Evolutionary conservation across 2,329 filamentous ascomycete species (phyloP).

Genomic region (Penicillium sp.): DNA sequence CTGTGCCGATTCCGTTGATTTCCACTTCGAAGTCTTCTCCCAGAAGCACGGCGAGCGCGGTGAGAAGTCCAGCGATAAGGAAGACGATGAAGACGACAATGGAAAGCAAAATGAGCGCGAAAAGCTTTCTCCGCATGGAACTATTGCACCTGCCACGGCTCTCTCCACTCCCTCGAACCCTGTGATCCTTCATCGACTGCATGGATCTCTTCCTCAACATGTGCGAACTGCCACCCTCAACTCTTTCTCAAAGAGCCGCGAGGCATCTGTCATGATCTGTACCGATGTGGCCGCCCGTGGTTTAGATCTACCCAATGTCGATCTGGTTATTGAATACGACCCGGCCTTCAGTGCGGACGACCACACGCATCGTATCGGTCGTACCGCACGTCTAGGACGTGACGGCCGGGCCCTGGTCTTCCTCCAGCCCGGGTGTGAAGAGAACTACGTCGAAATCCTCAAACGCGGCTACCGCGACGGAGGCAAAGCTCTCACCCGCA

Average conservation of each 20-base stretch:
- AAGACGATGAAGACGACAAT: constrained; percentile 23
- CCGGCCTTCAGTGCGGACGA: constrained; percentile 90
- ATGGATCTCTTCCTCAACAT: constrained; percentile 84
- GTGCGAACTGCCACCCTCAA: constrained; percentile 80
- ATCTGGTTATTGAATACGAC: constrained; percentile 93
- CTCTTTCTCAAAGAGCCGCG: constrained; percentile 66
- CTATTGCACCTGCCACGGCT: constrained; percentile 57
- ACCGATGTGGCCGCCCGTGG: constrained; percentile 95
- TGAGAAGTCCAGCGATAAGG: constrained; percentile 15
- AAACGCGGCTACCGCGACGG: constrained; percentile 62
- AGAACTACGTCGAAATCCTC: constrained; percentile 77
- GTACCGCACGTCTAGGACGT: constrained; percentile 86
- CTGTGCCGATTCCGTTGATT: constrained; percentile 94
- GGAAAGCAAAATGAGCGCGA: constrained; percentile 23
- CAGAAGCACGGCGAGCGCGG: constrained; percentile 30
- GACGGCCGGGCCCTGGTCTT: constrained; percentile 84
- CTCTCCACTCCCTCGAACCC: constrained; percentile 71
- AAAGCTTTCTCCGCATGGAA: constrained; percentile 36
- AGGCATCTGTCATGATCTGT: constrained; percentile 78
- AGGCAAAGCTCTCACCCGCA: constrained; percentile 58
- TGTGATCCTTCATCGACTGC: constrained; percentile 77
- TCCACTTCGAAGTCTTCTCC: constrained; percentile 81
- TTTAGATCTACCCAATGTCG: constrained; percentile 89
- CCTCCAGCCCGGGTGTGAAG: constrained; percentile 82
- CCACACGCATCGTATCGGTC: constrained; percentile 88